These are phyloP conservation scores for Platanthera zijinensis DNA, from an alignment of 106 monocot genomes.

Conservation along the genomic window DNA sequence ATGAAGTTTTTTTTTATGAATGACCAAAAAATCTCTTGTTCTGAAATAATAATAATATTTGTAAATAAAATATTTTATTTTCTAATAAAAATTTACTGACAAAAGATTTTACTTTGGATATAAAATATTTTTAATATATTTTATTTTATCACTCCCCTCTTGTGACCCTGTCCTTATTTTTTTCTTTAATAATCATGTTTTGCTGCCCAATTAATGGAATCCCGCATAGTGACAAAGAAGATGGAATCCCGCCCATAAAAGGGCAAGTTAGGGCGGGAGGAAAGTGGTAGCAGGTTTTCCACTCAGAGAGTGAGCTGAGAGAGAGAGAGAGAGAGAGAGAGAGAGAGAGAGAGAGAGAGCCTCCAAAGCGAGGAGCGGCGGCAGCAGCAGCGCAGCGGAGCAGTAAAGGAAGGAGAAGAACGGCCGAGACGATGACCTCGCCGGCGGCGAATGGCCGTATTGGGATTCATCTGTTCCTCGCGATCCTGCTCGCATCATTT, in stretches of 20 bases:
- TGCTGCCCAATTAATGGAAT: no score
- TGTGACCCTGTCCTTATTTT: not conserved
- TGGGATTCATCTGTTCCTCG: not conserved
- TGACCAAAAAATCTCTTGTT: no score
- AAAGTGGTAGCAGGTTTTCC: not conserved
- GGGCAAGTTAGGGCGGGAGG: slow-evolving; percentile 3
- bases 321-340: no score
- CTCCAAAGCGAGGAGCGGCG: not conserved
- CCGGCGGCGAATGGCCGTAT: not conserved
- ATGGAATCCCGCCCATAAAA: slow-evolving; percentile 1
- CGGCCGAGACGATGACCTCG: not conserved
- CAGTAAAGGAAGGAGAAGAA: not conserved
- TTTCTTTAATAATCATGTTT: not conserved
- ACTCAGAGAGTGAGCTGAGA: not conserved
- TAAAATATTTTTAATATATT: no score
- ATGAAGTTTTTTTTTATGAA: no score
- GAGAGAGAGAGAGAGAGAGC: no score
- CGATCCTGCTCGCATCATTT: not conserved
- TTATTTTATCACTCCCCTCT: no score
- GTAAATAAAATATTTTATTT: no score
- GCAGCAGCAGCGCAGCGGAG: not conserved
- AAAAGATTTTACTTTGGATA: no score
- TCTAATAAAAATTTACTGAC: no score
- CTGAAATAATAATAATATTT: no score
- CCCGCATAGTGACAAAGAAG: not conserved